Conservation (phyloP, 495 filamentous ascomycete genomes). For the Aspergillus campestris region DNA sequence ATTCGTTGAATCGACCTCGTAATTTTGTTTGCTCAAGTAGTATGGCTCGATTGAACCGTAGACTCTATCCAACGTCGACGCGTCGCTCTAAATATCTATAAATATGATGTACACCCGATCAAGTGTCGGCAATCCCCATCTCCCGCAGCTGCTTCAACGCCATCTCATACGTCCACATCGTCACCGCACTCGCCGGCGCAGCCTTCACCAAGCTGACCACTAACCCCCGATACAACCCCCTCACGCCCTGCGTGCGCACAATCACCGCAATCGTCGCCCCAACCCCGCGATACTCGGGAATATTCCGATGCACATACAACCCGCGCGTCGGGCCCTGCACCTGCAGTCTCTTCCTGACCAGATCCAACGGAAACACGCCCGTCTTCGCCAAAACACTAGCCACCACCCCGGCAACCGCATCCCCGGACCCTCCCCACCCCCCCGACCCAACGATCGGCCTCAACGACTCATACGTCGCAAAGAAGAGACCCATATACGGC, state of each 20-base stretch:
- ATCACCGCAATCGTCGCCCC: conserved; percentile 56
- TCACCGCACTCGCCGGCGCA: conserved; percentile 88
- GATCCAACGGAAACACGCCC: conserved; percentile 85
- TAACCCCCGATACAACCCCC: conserved; percentile 82
- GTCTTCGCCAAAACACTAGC: conserved; percentile 80
- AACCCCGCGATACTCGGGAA: conserved; percentile 73
- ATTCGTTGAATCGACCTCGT: too few relatives aligned
- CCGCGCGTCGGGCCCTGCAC: conserved; percentile 82
- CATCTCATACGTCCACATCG: conserved; percentile 97
- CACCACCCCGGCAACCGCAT: conserved; percentile 71
- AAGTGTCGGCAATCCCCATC: conserved; percentile 22
- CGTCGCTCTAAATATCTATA: too few relatives aligned
- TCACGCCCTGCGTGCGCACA: conserved; percentile 58
- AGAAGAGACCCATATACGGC: conserved; percentile 95
- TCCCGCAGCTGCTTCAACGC: conserved; percentile 51
- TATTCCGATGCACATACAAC: conserved; percentile 76
- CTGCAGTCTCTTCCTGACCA: conserved; percentile 87
- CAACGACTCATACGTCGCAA: conserved; percentile 74
- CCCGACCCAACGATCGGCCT: conserved; percentile 37
- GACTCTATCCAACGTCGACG: too few relatives aligned
- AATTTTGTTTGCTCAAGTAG: too few relatives aligned
- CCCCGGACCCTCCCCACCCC: conserved; percentile 60
- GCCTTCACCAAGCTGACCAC: conserved; percentile 88
- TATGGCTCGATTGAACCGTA: too few relatives aligned
- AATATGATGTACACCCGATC: neutral